Evolutionary conservation across 2,329 filamentous ascomycete species (phyloP).

Genomic region (Verticillium klebahnii): DNA sequence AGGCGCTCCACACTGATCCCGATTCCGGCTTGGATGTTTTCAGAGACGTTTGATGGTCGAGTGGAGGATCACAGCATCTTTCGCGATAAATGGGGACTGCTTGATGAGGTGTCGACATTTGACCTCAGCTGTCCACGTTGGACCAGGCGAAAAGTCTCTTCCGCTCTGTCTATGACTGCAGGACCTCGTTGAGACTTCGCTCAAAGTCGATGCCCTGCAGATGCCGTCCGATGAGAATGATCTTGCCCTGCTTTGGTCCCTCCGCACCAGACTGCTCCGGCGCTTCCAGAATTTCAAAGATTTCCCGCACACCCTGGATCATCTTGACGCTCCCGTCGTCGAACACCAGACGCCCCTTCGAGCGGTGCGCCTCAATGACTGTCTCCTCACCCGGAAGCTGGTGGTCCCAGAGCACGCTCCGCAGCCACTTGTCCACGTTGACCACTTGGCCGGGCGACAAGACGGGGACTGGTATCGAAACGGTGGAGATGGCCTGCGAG

Average conservation of each 20-base stretch:
- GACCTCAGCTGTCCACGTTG: neutral
- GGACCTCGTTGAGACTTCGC: constrained; percentile 31
- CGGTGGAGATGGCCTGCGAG: constrained; percentile 73
- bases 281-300: constrained; percentile 84
- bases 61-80: neutral
- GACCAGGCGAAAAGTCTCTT: no score
- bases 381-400: constrained; percentile 44
- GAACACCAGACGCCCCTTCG: constrained; percentile 75
- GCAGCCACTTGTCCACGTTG: constrained; percentile 74
- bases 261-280: constrained; percentile 25
- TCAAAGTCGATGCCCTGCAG: constrained; percentile 48
- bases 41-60: no score
- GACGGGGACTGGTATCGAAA: constrained; percentile 63
- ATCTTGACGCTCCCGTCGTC: constrained; percentile 64
- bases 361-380: constrained; percentile 75
- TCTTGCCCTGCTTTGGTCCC: constrained; percentile 41
- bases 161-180: constrained; percentile 9
- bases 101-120: neutral
- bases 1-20: no score
- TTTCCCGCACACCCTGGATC: constrained; percentile 85
- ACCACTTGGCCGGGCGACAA: constrained; percentile 54
- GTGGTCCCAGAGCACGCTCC: constrained; percentile 79
- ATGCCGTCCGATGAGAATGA: constrained; percentile 60
- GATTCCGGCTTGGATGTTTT: no score
- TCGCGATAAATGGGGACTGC: no score